Percentiles rank a stretch among this genome's conserved stretches.
These are phyloP conservation scores for Globisporangium cederbergense DNA, from an alignment of 352 stramenopile genomes.

Conservation along the genomic window DNA sequence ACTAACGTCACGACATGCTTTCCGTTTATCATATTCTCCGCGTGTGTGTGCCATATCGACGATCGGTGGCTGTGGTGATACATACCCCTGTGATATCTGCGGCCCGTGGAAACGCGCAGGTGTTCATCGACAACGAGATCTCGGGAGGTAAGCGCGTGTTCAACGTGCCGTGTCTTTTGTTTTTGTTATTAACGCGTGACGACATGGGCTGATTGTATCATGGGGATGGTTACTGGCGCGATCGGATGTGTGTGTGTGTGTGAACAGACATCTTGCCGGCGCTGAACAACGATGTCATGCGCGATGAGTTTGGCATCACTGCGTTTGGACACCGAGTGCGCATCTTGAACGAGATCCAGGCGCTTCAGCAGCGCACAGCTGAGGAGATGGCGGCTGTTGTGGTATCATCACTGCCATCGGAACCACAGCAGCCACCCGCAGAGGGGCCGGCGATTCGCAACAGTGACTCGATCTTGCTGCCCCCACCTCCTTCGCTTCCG, in stretches of 20 bases:
- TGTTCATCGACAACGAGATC: slow-evolving; percentile 58
- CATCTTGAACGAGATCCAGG: slow-evolving; percentile 54
- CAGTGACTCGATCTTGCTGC: slow-evolving; percentile 5
- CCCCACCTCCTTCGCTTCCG: slow-evolving; percentile 6
- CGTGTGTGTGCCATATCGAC: not conserved
- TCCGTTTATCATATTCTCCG: not conserved
- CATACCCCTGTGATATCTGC: not conserved
- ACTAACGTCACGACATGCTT: slow-evolving; percentile 2
- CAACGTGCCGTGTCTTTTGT: not conserved
- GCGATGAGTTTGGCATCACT: slow-evolving; percentile 58
- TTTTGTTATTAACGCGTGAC: not conserved
- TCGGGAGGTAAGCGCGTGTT: slow-evolving; percentile 28
- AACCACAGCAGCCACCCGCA: slow-evolving; percentile 1
- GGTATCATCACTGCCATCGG: not conserved
- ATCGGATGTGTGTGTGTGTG: not conserved
- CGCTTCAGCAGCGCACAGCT: slow-evolving; percentile 20
- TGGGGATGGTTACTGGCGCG: not conserved
- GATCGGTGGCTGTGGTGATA: not conserved
- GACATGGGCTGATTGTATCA: not conserved
- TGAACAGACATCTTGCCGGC: slow-evolving; percentile 47
- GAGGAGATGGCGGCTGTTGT: not conserved
- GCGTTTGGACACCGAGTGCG: slow-evolving; percentile 60
- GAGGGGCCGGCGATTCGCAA: slow-evolving; percentile 4
- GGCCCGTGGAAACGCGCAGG: slow-evolving; percentile 11
- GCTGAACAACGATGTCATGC: slow-evolving; percentile 58